Base-by-base conservation (phyloP, 225 moss, liverwort and hornwort genomes). In the Rhytidiadelphus loreus region DNA sequence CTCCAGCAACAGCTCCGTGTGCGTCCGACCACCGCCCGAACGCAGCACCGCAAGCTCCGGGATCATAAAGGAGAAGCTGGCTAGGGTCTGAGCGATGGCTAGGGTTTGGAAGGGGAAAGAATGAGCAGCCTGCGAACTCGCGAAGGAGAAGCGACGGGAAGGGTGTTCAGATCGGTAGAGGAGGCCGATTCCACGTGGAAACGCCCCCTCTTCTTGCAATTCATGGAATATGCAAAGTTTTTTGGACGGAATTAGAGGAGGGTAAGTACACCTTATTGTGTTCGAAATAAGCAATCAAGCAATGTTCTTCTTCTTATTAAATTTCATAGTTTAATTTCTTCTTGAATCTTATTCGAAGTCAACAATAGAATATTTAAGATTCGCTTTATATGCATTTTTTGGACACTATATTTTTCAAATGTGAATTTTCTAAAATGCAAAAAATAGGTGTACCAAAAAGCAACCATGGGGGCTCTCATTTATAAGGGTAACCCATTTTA, bases 391-490 rank as follows among this genome's bases (percentile, higher is more conserved):
- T 13, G 14, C 7, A 74, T 48, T 74, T 74, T 70, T 12, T 4
- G 2, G 2, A 20, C 32, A 30, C 0, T 74, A 2, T 30, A 32
- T 30, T 7, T 6, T 0, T 35, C 2, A 35, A 53, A 0, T 22
- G 23, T 53, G 24, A 53, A 77, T 14, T 35, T 77, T 14, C n/a
- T 35, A 8, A 52, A 50, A 37, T 37, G 15, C 14, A 5, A 35
- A 53, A 37, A 53, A 35, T 8, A 35, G 2, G 0, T 53, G 2
- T 22, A 35, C 0, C 1, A 0, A 1, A 3, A 52, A 13, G 3
- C 5, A 0, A 52, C 1, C 2, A 0, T 76, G 9, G 3, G 0
- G 3, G 0, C 2, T 14, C 1, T 76, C 14, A 14, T 8, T 32
- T 52, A 9, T 9, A 35, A 2, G 2, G 3, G 0, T 1, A 23